These are phyloP conservation scores for Xylaria bambusicola DNA, from an alignment of 495 filamentous ascomycete species.

Conservation along the genomic window DNA sequence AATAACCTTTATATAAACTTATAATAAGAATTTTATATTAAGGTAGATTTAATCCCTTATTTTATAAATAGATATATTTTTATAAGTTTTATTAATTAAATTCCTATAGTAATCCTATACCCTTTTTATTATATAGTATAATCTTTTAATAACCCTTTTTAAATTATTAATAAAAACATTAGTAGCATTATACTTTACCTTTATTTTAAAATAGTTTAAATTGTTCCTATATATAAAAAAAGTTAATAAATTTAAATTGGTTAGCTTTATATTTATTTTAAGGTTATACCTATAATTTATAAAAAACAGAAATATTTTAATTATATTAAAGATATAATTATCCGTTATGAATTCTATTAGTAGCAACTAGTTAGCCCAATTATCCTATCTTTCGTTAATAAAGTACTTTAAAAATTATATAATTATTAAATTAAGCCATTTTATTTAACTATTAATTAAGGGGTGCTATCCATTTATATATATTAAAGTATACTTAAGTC, in stretches of 20 bases:
- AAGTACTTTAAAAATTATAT: neutral
- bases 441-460: neutral
- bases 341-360: neutral
- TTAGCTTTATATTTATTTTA: neutral
- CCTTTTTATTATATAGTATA: neutral
- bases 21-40: neutral
- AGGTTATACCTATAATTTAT: neutral
- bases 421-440: neutral
- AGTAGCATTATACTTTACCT: neutral
- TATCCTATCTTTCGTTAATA: neutral
- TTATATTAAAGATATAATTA: neutral
- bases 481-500: neutral
- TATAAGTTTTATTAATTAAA: neutral
- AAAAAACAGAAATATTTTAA: neutral
- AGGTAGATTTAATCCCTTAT: neutral
- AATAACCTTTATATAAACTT: neutral
- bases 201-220: neutral
- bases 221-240: too few species aligned
- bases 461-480: neutral
- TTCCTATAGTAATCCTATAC: neutral
- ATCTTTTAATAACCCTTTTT: neutral
- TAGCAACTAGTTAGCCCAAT: neutral
- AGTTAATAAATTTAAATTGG: neutral
- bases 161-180: neutral
- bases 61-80: neutral